Base-by-base conservation (phyloP, 805 yeast genomes). In the Yarrowia sp. region DNA sequence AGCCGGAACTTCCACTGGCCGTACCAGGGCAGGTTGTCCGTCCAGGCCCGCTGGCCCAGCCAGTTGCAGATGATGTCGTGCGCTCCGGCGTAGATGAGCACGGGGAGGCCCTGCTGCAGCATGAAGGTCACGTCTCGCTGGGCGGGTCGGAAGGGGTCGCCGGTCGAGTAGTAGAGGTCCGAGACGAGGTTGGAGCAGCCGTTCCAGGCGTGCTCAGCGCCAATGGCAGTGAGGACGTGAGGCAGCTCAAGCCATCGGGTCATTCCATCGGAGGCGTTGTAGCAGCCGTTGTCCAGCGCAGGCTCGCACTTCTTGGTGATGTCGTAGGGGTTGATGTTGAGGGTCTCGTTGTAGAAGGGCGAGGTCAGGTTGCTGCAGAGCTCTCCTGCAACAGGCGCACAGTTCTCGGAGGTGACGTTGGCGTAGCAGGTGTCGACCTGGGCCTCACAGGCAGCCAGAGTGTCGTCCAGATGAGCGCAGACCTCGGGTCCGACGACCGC, bases 31-130 rank as follows among this genome's bases (percentile, higher is more conserved):
- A 89, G 77, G 65, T 74, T 78, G 70, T 87, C 80, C 12, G 92
- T 77, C 94, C 96, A 90, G 12, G 88, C 94, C 67, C 82, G 83
- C 76, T 90, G 88, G 66, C 97, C 97, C 65, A 90, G 79, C 94
- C 97, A 90, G 77, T 90, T 90, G 76, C 97, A 90, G 70, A 90
- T 90, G 73, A 81, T 90, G 73, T 90, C 97, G 74, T 90, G 89
- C 73, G 90, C 96, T 71, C 97, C 97, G 14, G 97, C 97, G 69
- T 90, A 91, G 65, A 90, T 82, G 69, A 91, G 80, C 5, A 90
- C 92, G 16, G 97, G 96, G 47, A 90, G 70, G 3, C 49, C 49
- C n/a, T 31, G 55, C 68, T 88, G 86, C 68, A 90, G 79, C 65
- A 85, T 77, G 46, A 82, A 82, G 62, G 83, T 84, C 53, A 83